Evolutionary conservation across 306 rosid genomes (phyloP), one percentile per base, ranked within the genome.

Genomic region (Gynostemma pentaphyllum): DNA sequence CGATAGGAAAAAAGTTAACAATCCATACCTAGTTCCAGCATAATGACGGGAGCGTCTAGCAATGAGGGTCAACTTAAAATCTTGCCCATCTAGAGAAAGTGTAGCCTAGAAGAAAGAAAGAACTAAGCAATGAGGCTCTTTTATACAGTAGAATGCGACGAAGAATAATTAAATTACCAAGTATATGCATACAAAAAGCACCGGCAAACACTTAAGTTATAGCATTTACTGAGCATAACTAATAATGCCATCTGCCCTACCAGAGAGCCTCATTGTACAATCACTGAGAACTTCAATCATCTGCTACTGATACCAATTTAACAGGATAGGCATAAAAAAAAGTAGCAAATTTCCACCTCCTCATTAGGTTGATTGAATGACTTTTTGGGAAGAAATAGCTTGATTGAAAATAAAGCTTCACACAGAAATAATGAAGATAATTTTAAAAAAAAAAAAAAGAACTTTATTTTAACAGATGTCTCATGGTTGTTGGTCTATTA

Each of bases 21-120:
- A 24, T 30, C 15, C 70, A 51, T 54, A 79, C 99, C 99, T 92
- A 71, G 96, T 92, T 60, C 99, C 99, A 48, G 99, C 99, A 81
- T 82, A 92, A 83, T 92, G 99, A 46, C 95, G 83, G 37, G 99
- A 92, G 53, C 99, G 99, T 62, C 99, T 86, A 65, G 95, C 95
- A 74, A 92, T 92, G 51, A 88, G 60, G 41, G 81, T 86, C 76
- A 92, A 51, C 66, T 72, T 82, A 69, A 86, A 72, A 70, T 88
- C 85, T 60, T 78, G 81, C 68, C 79, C 96, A 65, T 87, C 72
- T 50, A 78, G 64, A 68, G 89, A 73, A 47, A 92, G 82, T 67
- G 83, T 77, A 62, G 76, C 88, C 99, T 92, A 14, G 67, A 71
- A 55, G 44, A 37, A 55, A 40, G n/a, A 68, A 75, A 75, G 40